Conservation (phyloP, 2,329 filamentous ascomycete species). For the Fusarium sp. region DNA sequence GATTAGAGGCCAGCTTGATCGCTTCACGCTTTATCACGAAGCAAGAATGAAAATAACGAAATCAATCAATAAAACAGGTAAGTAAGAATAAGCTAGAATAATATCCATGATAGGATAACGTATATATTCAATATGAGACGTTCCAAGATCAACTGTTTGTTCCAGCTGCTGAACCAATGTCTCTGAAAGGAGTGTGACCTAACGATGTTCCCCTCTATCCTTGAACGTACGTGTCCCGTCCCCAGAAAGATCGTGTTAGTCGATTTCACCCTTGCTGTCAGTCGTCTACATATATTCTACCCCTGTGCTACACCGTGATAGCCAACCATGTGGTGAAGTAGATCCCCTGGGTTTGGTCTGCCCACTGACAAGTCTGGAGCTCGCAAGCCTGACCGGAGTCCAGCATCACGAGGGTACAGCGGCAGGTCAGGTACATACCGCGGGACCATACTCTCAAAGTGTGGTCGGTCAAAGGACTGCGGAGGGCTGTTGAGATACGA, state of each 20-base stretch:
- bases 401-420: background rate
- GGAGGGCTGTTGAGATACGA: background rate
- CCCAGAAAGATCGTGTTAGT: background rate
- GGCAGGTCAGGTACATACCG: constrained; percentile 11
- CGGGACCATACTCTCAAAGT: constrained; percentile 2
- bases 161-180: background rate
- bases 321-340: constrained; percentile 7
- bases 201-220: background rate
- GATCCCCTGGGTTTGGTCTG: background rate
- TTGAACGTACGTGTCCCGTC: background rate
- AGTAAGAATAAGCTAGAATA: background rate
- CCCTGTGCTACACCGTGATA: constrained; percentile 15
- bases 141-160: background rate
- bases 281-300: background rate
- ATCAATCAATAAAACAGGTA: background rate
- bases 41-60: background rate
- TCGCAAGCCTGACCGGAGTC: constrained; percentile 7
- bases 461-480: constrained; percentile 6
- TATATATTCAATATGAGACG: constrained; percentile 19
- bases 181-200: constrained; percentile 20
- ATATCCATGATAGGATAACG: constrained; percentile 25
- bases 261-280: background rate
- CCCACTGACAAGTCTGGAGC: constrained; percentile 11
- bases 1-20: background rate
- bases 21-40: background rate